Percentiles rank a stretch among this genome's conserved stretches.
Evolutionary conservation across 257 asterid genomes (phyloP).

Genomic region (Datura wrightii): DNA sequence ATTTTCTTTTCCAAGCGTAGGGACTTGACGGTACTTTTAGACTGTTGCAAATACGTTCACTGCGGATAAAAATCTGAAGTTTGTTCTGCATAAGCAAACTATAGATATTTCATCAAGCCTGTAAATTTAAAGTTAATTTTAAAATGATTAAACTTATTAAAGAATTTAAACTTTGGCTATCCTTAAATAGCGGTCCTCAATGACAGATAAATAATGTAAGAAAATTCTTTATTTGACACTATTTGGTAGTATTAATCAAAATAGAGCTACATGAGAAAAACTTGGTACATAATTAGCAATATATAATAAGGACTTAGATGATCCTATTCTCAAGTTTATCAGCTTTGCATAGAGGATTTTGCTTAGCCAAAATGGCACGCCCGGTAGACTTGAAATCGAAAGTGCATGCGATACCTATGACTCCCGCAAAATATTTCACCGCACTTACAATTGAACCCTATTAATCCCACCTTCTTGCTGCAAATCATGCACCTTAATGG

Average conservation of each 20-base stretch:
- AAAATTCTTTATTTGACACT: neutral
- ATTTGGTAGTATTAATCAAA: neutral
- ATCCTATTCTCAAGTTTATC: conserved; percentile 37
- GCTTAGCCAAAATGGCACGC: conserved; percentile 27
- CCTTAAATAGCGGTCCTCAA: too few relatives aligned
- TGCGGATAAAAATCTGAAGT: too few relatives aligned
- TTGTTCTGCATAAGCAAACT: too few relatives aligned
- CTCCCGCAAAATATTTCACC: conserved; percentile 40
- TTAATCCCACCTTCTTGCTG: conserved; percentile 37
- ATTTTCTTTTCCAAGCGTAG: too few relatives aligned
- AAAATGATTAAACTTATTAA: too few relatives aligned
- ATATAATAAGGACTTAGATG: too few relatives aligned
- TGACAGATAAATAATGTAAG: too few relatives aligned
- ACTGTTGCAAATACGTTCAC: too few relatives aligned
- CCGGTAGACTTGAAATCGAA: conserved; percentile 45
- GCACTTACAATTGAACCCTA: conserved; percentile 45
- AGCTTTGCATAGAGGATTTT: conserved; percentile 42
- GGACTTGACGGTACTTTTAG: too few relatives aligned
- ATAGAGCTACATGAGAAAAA: neutral
- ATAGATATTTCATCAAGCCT: too few relatives aligned
- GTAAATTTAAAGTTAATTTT: too few relatives aligned
- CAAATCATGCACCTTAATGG: conserved; percentile 42
- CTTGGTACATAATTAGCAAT: neutral
- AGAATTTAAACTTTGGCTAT: too few relatives aligned
- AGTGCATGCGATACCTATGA: conserved; percentile 43